Evolutionary conservation across 75 land plant species (phyloP).

Genomic region (Picea sitchensis): DNA sequence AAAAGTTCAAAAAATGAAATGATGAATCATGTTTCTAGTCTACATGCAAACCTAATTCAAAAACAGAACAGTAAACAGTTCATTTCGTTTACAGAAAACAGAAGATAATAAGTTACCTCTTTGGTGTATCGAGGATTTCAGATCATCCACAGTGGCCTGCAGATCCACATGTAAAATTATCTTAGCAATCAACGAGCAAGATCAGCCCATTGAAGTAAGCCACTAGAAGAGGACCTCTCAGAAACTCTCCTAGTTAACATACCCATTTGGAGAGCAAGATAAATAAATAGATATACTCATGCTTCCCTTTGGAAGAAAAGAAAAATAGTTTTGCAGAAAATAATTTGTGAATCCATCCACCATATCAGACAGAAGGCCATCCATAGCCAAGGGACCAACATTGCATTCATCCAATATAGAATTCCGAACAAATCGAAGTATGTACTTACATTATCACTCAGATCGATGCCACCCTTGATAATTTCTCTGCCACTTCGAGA

Average conservation of each 20-base stretch:
- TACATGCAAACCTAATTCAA: not conserved
- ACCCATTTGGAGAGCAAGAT: not conserved
- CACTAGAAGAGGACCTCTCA: not conserved
- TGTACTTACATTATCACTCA: conserved; percentile 48
- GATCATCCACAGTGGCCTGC: conserved; percentile 85
- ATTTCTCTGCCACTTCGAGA: conserved; percentile 82
- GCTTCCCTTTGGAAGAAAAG: not conserved
- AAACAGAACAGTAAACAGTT: not conserved
- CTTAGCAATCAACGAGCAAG: not conserved
- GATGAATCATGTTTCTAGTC: no score
- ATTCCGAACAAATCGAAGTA: not conserved
- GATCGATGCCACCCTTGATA: conserved; percentile 80
- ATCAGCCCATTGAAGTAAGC: not conserved
- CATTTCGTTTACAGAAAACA: not conserved
- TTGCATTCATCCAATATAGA: not conserved
- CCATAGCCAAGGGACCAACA: not conserved
- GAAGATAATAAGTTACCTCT: conserved; percentile 47
- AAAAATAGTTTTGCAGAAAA: not conserved
- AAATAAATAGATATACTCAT: not conserved
- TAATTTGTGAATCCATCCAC: not conserved
- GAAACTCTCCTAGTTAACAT: not conserved
- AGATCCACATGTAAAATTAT: conserved; percentile 6
- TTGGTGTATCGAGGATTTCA: conserved; percentile 70
- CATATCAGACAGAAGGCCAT: conserved; percentile 9
- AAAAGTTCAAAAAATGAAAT: not conserved